Base-by-base conservation (phyloP, 208 protist genomes). In the Balamuthia mandrillaris region DNA sequence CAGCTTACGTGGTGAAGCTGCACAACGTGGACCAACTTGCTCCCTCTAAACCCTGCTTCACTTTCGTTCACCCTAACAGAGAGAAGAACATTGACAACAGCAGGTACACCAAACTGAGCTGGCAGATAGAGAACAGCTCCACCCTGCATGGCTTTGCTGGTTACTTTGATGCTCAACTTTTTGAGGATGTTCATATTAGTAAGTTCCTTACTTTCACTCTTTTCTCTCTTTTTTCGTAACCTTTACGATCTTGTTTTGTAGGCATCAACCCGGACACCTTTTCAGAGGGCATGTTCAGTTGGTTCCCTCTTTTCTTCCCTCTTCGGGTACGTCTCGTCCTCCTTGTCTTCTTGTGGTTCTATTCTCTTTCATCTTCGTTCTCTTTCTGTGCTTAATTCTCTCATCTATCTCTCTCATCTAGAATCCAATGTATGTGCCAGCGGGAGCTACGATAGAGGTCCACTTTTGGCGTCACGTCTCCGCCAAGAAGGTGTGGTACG, bases 1-100 rank as follows among this genome's bases (percentile, higher is more conserved):
- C 93, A 68, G 89, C 89, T 4, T 96, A 96, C 82, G 95, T 97
- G 9, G 93, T 96, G 29, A 91, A 95, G 72, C 82, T 96, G n/a
- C 92, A 95, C 85, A 82, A 88, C 18, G 86, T 51, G 42, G 33
- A 78, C 39, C 47, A 66, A 52, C 45, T 95, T 3, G 84, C 72
- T 0, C 61, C 54, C 5, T 42, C 86, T 9, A 47, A 96, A 81
- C 60, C 86, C n/a, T 70, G 72, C 65, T 96, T 97, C 82, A 87
- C 49, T 3, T 97, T 96, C 81, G 27, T 68, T 0, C 95, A 97
- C 78, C 95, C 95, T 10, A 93, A 96, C 78, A 21, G 10, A 65
- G 42, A 27, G 12, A 16, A 31, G 44, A 16, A 24, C 27, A 61
- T 91, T 18, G 89, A 93, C 81, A 94, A 95, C 72, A 65, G 10